Evolutionary conservation across 768 basidiomycete species (phyloP), one percentile per base, ranked within the genome.

Genomic region (Pulveroboletus frians): DNA sequence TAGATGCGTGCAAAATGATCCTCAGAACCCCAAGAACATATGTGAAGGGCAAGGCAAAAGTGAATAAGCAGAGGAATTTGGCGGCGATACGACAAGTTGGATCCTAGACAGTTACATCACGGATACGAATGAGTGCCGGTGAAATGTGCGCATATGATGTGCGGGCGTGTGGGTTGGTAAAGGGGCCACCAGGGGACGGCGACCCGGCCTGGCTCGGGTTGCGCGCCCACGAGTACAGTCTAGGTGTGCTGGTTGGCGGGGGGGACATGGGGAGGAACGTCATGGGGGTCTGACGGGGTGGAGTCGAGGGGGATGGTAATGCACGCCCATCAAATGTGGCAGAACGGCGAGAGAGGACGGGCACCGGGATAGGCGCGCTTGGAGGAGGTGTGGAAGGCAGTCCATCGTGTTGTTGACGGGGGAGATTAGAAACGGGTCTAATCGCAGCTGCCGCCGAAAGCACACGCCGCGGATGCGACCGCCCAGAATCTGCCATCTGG

Each of bases 151-250:
- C 67, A 35, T 77, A 76, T 18, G 83, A 81, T 65, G 78, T 73
- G 58, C 83, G 78, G 9, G 81, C 81, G 44, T 63, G 70, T 38
- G 76, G 74, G 59, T 83, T 84, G 43, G 78, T 76, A 45, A 85
- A 73, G 7, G 79, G 82, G 11, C 69, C 57, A n/a, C 73, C 70
- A 20, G 64, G 47, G 53, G 67, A 51, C 46, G 59, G 52, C 59
- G 65, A 48, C 64, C 65, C 9, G 69, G 78, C 39, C 70, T 73
- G 23, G 52, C 44, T 35, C 64, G 69, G 50, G 61, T 60, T 46
- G 61, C 58, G 47, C n/a, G 68, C 53, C 83, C 83, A 84, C 1
- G 75, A 68, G 60, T 83, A 82, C 27, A 82, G 68, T 35, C 78
- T 72, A 8, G 81, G 82, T 1, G 81, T 78, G 43, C 76, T 74